Base-by-base conservation (phyloP, 139 green algal species). In the Asterochloris sp. region DNA sequence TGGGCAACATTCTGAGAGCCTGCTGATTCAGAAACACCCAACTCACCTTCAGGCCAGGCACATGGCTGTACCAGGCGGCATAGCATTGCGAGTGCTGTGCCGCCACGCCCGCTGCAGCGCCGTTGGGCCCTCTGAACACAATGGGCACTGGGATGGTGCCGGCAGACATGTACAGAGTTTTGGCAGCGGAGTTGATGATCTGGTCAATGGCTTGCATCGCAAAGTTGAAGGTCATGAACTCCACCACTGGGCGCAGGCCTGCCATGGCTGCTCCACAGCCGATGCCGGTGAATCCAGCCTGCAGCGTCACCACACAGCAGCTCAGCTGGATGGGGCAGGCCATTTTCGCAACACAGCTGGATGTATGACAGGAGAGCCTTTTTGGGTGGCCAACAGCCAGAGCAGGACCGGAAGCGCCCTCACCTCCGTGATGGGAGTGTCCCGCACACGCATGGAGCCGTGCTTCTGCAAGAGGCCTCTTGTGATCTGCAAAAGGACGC, bases 171-270 rank as follows among this genome's bases (percentile, higher is more conserved):
- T 99, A 99, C 74, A 97, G 83, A 13, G 95, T 97, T 92, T 99
- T 99, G 38, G 96, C 97, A 10, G 97, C 96, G 21, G 91, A 97
- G 91, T 99, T 99, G 83, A 99, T 91, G 80, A 99, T 98, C 76
- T 99, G 97, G 84, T 99, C 97, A 60, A 99, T 97, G 73, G 97
- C 96, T 90, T 97, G 97, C 94, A 99, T 96, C 27, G 97, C 91
- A 85, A 99, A 99, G 90, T 99, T 99, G 84, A 96, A 99, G 16
- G 97, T 99, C 97, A 99, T 99, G 89, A 99, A 99, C 90, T 99
- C 97, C 60, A 97, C 92, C 21, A 99, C 89, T 26, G 97, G 97
- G 64, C 89, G 90, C 62, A 98, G 82, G 13, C 97, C 97, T 16
- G 93, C 91, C 76, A 99, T 96, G 0, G 94, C 97, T 1, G 97